Percentiles rank a stretch among this genome's conserved stretches.
phyloP scores from a whole-genome alignment of 148 eudicot species.

The Amaranthus hypochondriacus region DNA sequence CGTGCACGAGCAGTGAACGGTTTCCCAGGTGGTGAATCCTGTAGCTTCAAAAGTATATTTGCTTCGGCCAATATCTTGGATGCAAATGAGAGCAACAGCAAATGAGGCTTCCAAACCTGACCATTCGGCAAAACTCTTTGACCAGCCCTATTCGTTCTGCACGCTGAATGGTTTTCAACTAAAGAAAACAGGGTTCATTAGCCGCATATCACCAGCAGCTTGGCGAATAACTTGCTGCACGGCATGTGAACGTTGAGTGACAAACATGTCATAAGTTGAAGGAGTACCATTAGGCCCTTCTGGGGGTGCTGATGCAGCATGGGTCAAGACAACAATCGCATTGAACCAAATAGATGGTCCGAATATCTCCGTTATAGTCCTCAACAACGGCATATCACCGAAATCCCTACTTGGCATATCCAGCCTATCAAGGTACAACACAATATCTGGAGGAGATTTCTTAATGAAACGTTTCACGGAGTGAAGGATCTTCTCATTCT shows the following conservation, averaged over 20 bases:
- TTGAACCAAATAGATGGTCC: slow-evolving; percentile 96
- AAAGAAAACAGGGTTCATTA: slow-evolving; percentile 97
- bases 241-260: slow-evolving; percentile 91
- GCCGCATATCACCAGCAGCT: slow-evolving; percentile 98
- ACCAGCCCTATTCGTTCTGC: slow-evolving; percentile 90
- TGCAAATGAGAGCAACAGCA: slow-evolving; percentile 80
- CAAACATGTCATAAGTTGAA: slow-evolving; percentile 86
- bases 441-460: slow-evolving; percentile 91
- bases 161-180: slow-evolving; percentile 94
- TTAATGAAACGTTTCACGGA: slow-evolving; percentile 79
- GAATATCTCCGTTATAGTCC: slow-evolving; percentile 76
- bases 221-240: slow-evolving; percentile 98
- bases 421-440: slow-evolving; percentile 86
- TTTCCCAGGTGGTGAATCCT: slow-evolving; percentile 81
- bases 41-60: slow-evolving; percentile 74
- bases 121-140: slow-evolving; percentile 98
- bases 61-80: slow-evolving; percentile 97
- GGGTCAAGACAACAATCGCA: slow-evolving; percentile 94
- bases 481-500: slow-evolving; percentile 74
- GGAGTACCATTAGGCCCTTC: slow-evolving; percentile 97
- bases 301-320: slow-evolving; percentile 99
- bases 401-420: slow-evolving; percentile 95
- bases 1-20: slow-evolving; percentile 56
- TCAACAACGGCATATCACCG: slow-evolving; percentile 80
- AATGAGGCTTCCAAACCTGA: slow-evolving; percentile 96